These are phyloP conservation scores for Rhodamnia argentea DNA, from an alignment of 345 rosid genomes.

Conservation along the genomic window DNA sequence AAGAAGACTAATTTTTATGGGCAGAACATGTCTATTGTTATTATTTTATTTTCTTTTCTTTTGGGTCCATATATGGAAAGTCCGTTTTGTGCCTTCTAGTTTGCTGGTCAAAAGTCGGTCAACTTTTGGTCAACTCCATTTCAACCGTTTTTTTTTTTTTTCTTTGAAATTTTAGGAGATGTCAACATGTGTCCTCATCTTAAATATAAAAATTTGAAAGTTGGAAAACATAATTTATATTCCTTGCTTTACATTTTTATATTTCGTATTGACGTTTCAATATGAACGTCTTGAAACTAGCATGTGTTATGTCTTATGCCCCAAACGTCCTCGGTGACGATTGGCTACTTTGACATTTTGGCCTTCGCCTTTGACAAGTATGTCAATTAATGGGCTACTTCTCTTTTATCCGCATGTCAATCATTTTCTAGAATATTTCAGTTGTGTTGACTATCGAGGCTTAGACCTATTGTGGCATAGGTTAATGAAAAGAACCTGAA, in stretches of 20 bases:
- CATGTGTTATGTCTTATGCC: not conserved
- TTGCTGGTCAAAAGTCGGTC: not conserved
- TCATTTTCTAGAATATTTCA: not conserved
- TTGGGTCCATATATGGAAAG: not conserved
- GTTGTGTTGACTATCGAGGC: not conserved
- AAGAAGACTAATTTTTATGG: not conserved
- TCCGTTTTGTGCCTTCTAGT: not conserved
- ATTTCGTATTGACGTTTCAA: not conserved
- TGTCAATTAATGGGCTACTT: not conserved
- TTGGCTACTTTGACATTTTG: not conserved
- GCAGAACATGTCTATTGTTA: not conserved
- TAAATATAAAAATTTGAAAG: not conserved
- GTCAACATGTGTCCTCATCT: not conserved
- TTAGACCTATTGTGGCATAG: not conserved
- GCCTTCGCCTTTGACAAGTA: not conserved
- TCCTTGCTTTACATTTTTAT: not conserved
- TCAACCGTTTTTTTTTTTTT: not conserved
- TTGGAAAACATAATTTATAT: not conserved
- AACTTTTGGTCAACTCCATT: not conserved
- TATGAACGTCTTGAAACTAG: not conserved
- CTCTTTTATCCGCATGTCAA: not conserved
- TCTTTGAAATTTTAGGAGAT: not conserved
- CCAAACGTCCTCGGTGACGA: not conserved
- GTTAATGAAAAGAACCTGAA: not conserved
- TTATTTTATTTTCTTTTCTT: no score